Evolutionary conservation across 1,284 basidiomycete species (phyloP), one percentile per base, ranked within the genome.

Genomic region (Cryptococcus sp.): DNA sequence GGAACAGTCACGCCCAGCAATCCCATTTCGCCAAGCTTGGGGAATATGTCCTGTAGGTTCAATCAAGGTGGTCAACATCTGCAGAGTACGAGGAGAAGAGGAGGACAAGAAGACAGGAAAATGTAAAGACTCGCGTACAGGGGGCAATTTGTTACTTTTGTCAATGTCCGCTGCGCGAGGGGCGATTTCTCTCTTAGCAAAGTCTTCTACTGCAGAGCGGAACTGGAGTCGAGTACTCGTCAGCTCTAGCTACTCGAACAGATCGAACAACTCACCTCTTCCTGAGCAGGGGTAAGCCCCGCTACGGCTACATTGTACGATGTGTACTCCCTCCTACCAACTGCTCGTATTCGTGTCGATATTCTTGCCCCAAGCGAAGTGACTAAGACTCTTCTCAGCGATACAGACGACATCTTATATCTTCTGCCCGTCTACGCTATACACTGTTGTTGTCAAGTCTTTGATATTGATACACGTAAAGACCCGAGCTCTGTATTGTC

Each of bases 91-190:
- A 29, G 26, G 26, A 5, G 5, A 10, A 4, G 10, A 10, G 26
- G 4, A 29, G 4, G 26, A 29, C 26, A 10, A 29, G 4, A 29
- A 29, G 5, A 29, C 26, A 10, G 26, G 26, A 29, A 29, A 10
- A 29, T 4, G 26, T 29, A 29, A 10, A 5, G 26, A 29, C 4
- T 29, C 26, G 78, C 85, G 61, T 69, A 91, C 90, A 58, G 80
- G 70, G 19, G 91, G 91, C 66, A 88, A 89, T 58, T 82, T 86
- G 78, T 93, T 93, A 50, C 83, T 86, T 75, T 82, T 86, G 80
- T 95, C 93, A 50, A 93, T 87, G 67, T 91, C 86, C 49, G 84
- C 87, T 5, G 92, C 91, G 59, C 88, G 80, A 7, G 90, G 92
- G 1, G 89, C 88, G 52, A 95, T 81, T 74, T 91, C 89, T 65